Conservation (phyloP, 78 protist genomes). For the Monosiga brevicollis region DNA sequence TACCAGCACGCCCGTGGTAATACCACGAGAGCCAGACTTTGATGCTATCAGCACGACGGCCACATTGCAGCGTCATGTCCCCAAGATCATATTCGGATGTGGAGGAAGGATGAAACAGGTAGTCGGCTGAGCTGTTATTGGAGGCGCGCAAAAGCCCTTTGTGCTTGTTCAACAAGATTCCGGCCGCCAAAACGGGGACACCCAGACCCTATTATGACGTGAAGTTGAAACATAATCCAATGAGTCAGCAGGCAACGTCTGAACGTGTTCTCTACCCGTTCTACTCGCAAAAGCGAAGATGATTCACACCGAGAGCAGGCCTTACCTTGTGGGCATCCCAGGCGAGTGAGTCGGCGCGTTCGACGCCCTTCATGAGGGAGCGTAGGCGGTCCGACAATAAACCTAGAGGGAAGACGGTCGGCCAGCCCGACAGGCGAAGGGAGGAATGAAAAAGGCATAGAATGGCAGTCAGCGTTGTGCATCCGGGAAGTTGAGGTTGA, state of each 20-base stretch:
- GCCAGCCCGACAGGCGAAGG: too few relatives aligned
- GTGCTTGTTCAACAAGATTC: not conserved
- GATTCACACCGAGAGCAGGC: too few relatives aligned
- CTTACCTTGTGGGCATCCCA: conserved; percentile 43
- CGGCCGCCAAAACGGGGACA: not conserved
- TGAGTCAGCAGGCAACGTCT: too few relatives aligned
- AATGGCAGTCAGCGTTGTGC: too few relatives aligned
- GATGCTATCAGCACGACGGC: conserved; percentile 39
- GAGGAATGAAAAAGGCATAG: too few relatives aligned
- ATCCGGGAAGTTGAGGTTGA: too few relatives aligned
- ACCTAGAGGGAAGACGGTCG: too few relatives aligned
- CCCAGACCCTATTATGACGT: not conserved
- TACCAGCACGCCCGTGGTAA: conserved; percentile 23
- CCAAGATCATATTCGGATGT: conserved; percentile 19
- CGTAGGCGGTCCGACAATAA: conserved; percentile 4
- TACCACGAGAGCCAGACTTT: conserved; percentile 52
- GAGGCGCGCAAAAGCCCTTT: not conserved
- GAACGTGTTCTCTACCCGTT: too few relatives aligned
- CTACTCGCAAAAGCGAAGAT: too few relatives aligned
- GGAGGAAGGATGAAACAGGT: not conserved
- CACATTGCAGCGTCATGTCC: conserved; percentile 44
- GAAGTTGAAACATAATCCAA: too few relatives aligned
- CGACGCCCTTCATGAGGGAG: conserved; percentile 16
- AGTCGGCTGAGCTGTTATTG: not conserved
- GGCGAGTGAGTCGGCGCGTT: conserved; percentile 27